Conservation (phyloP, 805 yeast species). For the Scheffersomyces coipomensis region DNA sequence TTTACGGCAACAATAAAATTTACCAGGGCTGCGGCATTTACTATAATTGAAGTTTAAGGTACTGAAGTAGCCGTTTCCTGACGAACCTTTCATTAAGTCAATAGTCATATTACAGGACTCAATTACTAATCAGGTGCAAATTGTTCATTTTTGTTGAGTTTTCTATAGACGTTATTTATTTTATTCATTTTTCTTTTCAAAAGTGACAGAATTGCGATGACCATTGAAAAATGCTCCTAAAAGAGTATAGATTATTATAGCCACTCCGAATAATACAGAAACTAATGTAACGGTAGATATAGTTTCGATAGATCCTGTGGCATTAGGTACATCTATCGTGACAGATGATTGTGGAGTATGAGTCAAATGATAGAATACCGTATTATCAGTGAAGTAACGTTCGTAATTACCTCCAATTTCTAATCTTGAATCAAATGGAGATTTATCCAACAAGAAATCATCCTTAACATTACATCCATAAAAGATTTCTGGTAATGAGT, state of each 20-base stretch:
- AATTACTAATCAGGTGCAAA: background rate
- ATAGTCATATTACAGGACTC: too few species aligned
- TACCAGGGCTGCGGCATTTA: too few species aligned
- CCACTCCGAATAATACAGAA: constrained; percentile 5
- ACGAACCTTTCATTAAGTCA: too few species aligned
- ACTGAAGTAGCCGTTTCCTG: too few species aligned
- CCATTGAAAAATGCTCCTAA: constrained; percentile 1
- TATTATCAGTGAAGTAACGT: constrained; percentile 35
- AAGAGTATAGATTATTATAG: constrained; percentile 3
- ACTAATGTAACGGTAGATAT: constrained; percentile 8
- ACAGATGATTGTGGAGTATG: background rate
- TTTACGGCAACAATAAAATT: too few species aligned
- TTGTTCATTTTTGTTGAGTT: too few species aligned
- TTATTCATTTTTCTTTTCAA: constrained; percentile 1
- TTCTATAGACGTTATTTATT: too few species aligned
- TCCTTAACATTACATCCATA: constrained; percentile 36
- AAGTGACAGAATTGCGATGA: background rate
- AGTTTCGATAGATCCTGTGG: constrained; percentile 5
- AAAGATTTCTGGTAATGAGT: constrained; percentile 26
- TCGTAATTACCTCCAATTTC: constrained; percentile 29
- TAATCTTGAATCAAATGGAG: constrained; percentile 34
- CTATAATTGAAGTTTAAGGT: too few species aligned
- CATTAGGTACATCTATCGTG: constrained; percentile 6
- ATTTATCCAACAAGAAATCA: constrained; percentile 23
- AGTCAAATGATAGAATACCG: constrained; percentile 35